Conservation (phyloP, 2,329 filamentous ascomycete genomes). For the Aureobasidium sp. region DNA sequence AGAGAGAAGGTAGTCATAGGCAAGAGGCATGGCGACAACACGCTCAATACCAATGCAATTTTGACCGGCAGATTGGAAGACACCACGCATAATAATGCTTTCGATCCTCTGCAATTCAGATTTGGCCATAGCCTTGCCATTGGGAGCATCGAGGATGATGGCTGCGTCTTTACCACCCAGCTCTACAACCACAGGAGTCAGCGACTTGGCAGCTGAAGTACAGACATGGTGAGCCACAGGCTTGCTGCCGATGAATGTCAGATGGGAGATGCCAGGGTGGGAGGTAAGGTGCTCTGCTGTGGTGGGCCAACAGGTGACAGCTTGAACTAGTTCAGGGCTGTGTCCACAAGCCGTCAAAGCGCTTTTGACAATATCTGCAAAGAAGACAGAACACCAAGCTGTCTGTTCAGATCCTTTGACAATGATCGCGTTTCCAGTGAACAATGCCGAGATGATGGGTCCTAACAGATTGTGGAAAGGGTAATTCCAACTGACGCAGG, state of each 20-base stretch:
- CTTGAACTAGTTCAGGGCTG: constrained; percentile 73
- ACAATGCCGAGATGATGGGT: constrained; percentile 82
- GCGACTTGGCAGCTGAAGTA: constrained; percentile 70
- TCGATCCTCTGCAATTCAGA: constrained; percentile 61
- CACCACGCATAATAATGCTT: constrained; percentile 81
- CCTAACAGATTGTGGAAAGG: constrained; percentile 87
- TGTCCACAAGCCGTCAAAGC: constrained; percentile 79
- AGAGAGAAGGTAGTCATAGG: constrained; percentile 66
- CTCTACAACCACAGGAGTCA: constrained; percentile 87
- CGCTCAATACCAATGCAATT: constrained; percentile 98
- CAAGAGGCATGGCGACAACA: constrained; percentile 69
- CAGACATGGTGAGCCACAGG: constrained; percentile 84
- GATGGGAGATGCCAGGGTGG: constrained; percentile 74
- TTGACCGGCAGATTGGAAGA: constrained; percentile 91
- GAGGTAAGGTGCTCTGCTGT: constrained; percentile 76
- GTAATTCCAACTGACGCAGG: constrained; percentile 95
- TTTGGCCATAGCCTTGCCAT: constrained; percentile 38
- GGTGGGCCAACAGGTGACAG: constrained; percentile 79
- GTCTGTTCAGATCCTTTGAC: constrained; percentile 95
- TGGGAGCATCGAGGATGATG: constrained; percentile 75
- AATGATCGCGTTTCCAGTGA: constrained; percentile 83
- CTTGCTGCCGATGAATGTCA: constrained; percentile 93
- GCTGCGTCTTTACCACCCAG: constrained; percentile 93
- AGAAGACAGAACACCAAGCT: constrained; percentile 84
- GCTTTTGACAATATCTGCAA: constrained; percentile 67